Conservation (phyloP, 768 basidiomycete species). For the Cystobasidium onofrii region DNA sequence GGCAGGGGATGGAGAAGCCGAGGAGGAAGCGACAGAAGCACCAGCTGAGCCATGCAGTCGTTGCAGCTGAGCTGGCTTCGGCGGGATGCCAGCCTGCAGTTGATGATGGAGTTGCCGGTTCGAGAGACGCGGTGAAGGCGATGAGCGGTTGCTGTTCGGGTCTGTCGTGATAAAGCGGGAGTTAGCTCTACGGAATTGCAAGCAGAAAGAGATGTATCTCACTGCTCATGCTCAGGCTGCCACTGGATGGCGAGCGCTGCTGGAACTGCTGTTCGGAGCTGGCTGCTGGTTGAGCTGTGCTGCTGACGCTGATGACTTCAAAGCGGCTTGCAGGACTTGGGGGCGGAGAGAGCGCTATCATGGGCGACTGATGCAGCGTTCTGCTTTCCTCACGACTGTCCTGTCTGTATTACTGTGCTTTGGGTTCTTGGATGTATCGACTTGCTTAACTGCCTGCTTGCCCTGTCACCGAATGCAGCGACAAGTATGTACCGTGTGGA, state of each 20-base stretch:
- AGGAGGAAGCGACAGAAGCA: not conserved
- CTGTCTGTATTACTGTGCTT: too few relatives aligned
- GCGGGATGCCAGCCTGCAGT: not conserved
- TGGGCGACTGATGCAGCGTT: too few relatives aligned
- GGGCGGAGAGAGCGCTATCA: not conserved
- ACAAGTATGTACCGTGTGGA: too few relatives aligned
- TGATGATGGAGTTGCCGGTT: not conserved
- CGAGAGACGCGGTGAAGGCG: not conserved
- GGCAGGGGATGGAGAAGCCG: not conserved
- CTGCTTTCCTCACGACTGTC: too few relatives aligned
- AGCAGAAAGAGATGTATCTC: not conserved
- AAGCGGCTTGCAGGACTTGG: not conserved
- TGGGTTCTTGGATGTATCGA: too few relatives aligned
- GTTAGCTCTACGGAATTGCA: not conserved
- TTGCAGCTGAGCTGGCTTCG: not conserved
- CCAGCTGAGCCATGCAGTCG: not conserved
- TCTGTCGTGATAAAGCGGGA: not conserved
- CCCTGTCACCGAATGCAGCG: too few relatives aligned
- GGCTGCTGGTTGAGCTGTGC: not conserved
- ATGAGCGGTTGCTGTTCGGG: not conserved
- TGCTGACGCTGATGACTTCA: not conserved
- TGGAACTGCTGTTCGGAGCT: too few relatives aligned
- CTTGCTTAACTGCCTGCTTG: too few relatives aligned
- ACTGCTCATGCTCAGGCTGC: not conserved
- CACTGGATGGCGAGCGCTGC: not conserved